These are phyloP conservation scores for Trypanosoma avium DNA, from an alignment of 208 protist genomes.

Conservation along the genomic window DNA sequence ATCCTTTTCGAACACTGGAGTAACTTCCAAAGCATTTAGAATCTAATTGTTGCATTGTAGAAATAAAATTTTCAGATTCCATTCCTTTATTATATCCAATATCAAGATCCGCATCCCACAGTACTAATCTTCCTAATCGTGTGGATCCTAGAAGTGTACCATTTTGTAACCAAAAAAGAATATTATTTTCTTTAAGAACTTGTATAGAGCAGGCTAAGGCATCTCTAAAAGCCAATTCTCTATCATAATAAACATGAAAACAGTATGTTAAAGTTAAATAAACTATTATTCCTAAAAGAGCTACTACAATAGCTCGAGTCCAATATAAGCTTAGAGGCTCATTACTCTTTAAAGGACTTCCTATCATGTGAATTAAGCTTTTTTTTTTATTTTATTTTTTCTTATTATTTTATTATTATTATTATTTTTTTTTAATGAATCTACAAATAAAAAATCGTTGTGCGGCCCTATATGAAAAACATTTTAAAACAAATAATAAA, in stretches of 20 bases:
- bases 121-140: constrained; percentile 63
- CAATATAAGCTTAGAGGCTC: constrained; percentile 30
- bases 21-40: constrained; percentile 50
- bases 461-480: too few species aligned
- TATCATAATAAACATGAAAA: constrained; percentile 72
- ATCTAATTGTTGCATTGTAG: constrained; percentile 37
- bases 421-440: too few species aligned
- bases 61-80: neutral
- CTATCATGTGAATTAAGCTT: neutral
- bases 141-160: constrained; percentile 76
- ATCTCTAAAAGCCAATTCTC: constrained; percentile 54
- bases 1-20: constrained; percentile 28
- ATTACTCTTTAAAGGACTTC: neutral
- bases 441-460: too few species aligned
- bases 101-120: constrained; percentile 87
- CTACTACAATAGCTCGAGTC: constrained; percentile 44
- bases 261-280: constrained; percentile 73
- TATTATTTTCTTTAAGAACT: constrained; percentile 35
- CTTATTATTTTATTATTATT: neutral
- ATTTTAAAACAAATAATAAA: too few species aligned
- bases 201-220: constrained; percentile 59
- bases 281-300: constrained; percentile 45
- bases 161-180: constrained; percentile 70
- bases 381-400: neutral
- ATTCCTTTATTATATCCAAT: constrained; percentile 37